Percentiles rank a stretch among this genome's conserved stretches.
Conservation (phyloP, 208 protist species). For the Leishmania guyanensis region DNA sequence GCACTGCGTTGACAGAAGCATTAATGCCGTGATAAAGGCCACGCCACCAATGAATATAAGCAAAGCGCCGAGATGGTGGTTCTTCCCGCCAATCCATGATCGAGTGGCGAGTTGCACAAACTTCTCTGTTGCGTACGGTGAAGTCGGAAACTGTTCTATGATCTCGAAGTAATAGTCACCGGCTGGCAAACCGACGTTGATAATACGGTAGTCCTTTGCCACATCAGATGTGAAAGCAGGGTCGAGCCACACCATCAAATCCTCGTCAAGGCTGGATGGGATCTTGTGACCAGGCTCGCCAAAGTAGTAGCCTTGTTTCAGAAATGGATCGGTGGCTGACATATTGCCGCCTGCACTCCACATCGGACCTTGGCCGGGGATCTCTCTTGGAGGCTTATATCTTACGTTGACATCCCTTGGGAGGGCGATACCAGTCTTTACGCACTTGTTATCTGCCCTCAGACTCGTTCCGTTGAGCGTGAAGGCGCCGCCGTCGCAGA, state of each 20-base stretch:
- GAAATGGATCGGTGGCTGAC: slow-evolving; percentile 60
- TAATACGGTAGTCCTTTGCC: slow-evolving; percentile 95
- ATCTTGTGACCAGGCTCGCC: slow-evolving; percentile 82
- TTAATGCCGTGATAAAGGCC: slow-evolving; percentile 48
- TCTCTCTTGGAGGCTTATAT: slow-evolving; percentile 62
- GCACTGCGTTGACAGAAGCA: slow-evolving; percentile 32
- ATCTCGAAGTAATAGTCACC: slow-evolving; percentile 94
- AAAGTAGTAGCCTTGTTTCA: slow-evolving; percentile 80
- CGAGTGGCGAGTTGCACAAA: slow-evolving; percentile 90
- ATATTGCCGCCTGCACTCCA: slow-evolving; percentile 39
- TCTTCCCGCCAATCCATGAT: slow-evolving; percentile 95
- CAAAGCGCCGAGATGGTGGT: slow-evolving; percentile 92
- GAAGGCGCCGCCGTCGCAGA: slow-evolving; percentile 85
- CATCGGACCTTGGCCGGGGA: slow-evolving; percentile 40
- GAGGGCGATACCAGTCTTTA: slow-evolving; percentile 94
- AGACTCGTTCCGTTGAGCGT: slow-evolving; percentile 31
- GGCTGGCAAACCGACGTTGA: slow-evolving; percentile 74
- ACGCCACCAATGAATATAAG: slow-evolving; percentile 87
- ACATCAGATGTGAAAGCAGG: slow-evolving; percentile 94
- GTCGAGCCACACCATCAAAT: slow-evolving; percentile 98
- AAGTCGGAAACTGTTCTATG: slow-evolving; percentile 87
- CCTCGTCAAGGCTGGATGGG: slow-evolving; percentile 88
- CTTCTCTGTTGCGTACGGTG: slow-evolving; percentile 93
- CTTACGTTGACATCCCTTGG: slow-evolving; percentile 81
- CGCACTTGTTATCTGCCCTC: slow-evolving; percentile 49